A percentile compares a stretch with the other conserved stretches of the same genome.
Evolutionary conservation across 2,329 filamentous ascomycete species (phyloP).

Genomic region (Pseudopithomyces maydicus): DNA sequence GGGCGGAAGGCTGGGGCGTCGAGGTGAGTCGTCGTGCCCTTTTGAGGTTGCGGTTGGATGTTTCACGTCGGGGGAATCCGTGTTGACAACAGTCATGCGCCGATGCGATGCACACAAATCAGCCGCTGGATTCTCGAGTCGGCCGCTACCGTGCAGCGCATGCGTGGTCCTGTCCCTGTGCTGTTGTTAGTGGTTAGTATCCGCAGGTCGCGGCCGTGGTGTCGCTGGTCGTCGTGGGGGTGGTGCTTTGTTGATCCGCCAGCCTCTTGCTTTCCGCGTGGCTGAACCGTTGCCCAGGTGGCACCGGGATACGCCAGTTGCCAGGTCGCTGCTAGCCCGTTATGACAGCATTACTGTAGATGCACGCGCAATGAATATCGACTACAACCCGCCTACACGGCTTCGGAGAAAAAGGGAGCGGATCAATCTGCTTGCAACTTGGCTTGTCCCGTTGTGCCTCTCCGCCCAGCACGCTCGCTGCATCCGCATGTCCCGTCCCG

Average conservation of each 20-base stretch:
- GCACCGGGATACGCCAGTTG: background rate
- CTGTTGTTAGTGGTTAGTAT: conserved; percentile 39
- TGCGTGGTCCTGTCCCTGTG: conserved; percentile 33
- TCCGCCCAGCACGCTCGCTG: background rate
- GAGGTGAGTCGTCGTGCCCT: conserved; percentile 4
- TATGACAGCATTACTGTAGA: too few relatives aligned
- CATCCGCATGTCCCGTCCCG: background rate
- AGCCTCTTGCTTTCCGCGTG: conserved; percentile 19
- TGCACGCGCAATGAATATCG: too few relatives aligned
- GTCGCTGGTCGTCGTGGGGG: conserved; percentile 28
- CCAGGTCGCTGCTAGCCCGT: background rate
- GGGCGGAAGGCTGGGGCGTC: conserved; percentile 7
- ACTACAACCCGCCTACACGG: too few relatives aligned
- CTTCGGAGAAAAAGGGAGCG: too few relatives aligned
- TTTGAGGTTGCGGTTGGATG: conserved; percentile 15
- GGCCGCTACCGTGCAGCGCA: conserved; percentile 12
- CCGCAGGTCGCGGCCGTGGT: conserved; percentile 23
- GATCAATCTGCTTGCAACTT: too few relatives aligned
- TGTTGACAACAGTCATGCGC: conserved; percentile 31
- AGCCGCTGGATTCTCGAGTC: conserved; percentile 17
- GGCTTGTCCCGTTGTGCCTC: too few relatives aligned
- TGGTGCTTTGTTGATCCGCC: conserved; percentile 23
- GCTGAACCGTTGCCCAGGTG: conserved; percentile 14
- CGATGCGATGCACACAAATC: conserved; percentile 18
- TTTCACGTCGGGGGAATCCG: conserved; percentile 32